Conservation (phyloP, 106 monocot species). For the Dioscorea zingiberensis region DNA sequence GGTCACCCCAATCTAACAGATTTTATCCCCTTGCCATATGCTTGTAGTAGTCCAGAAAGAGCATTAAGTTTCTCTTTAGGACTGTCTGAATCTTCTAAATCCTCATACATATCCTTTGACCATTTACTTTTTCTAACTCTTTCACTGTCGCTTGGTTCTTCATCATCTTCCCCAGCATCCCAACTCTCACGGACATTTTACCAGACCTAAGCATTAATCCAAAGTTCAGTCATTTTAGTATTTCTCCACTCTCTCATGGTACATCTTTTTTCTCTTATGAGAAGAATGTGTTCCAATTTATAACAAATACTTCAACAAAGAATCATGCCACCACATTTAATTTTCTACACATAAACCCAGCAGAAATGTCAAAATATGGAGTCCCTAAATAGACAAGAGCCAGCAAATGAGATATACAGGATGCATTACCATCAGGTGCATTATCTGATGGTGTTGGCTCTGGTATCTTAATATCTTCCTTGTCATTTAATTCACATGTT, state of each 20-base stretch:
- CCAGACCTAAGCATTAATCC: constrained; percentile 14
- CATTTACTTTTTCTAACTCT: constrained; percentile 78
- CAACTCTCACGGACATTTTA: constrained; percentile 44
- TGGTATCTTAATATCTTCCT: constrained; percentile 7
- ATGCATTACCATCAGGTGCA: constrained; percentile 30
- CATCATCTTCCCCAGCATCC: constrained; percentile 49
- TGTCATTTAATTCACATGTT: constrained; percentile 9
- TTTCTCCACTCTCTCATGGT: too few species aligned
- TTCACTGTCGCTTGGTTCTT: constrained; percentile 21
- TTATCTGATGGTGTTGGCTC: constrained; percentile 17
- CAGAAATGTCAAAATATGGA: too few species aligned
- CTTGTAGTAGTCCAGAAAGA: constrained; percentile 70
- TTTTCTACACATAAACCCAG: too few species aligned
- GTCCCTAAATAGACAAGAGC: too few species aligned
- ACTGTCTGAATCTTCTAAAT: constrained; percentile 26
- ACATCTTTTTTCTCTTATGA: too few species aligned
- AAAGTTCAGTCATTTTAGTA: too few species aligned
- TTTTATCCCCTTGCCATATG: constrained; percentile 52
- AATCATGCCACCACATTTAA: too few species aligned
- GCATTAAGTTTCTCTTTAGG: constrained; percentile 19
- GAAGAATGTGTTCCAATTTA: too few species aligned
- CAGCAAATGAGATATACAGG: too few species aligned
- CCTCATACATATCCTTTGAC: constrained; percentile 70
- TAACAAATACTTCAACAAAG: too few species aligned
- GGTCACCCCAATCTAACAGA: constrained; percentile 88